Evolutionary conservation across 2,329 filamentous ascomycete genomes (phyloP), one percentile per base, ranked within the genome.

Genomic region (Botrytis hyacinthi): DNA sequence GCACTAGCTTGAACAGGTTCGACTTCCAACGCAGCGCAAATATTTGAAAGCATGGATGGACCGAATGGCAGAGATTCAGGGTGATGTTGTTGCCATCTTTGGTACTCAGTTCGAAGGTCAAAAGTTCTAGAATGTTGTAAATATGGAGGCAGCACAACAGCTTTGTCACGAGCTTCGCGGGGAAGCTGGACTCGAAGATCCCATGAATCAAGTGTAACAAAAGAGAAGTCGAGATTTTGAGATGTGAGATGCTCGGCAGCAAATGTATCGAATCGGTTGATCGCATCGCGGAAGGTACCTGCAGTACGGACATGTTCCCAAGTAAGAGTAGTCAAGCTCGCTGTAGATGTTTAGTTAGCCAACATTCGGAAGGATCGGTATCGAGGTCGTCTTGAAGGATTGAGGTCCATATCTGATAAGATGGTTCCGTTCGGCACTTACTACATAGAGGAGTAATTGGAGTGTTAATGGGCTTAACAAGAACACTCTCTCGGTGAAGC

Each of bases 221-320:
- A 99, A 77, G 97, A 95, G 82, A 99, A 99, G 80, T 98, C 95
- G 81, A 96, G 89, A 82, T 97, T 96, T 84, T 97, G 95, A 77
- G 91, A 91, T 71, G 93, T 90, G 79, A 99, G 86, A 82, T 98
- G 93, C 84, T 99, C 95, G 79, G 92, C 92, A 81, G 94, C 94
- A 83, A 98, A 99, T 76, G 91, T 88, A 84, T 97, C 95, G 85
- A 99, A 98, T 79, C 94, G 93, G 84, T 93, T 93, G 85, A 99
- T 92, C 78, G 96, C 96, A 85, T 98, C 96, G 80, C 95, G 92
- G 89, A 98, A 99, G 78, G 94, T 95, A 78, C 96, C 96, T 82
- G 96, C 95, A 83, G 95, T 97, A 82, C 95, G 93, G 82, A 99
- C 96, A 86, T 99, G 95, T 84, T 99, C 96, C 96, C 96, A 99